Percentiles rank a stretch among this genome's conserved stretches.
Conservation (phyloP, 2,329 filamentous ascomycete genomes). For the Hymenoscyphus occultus region DNA sequence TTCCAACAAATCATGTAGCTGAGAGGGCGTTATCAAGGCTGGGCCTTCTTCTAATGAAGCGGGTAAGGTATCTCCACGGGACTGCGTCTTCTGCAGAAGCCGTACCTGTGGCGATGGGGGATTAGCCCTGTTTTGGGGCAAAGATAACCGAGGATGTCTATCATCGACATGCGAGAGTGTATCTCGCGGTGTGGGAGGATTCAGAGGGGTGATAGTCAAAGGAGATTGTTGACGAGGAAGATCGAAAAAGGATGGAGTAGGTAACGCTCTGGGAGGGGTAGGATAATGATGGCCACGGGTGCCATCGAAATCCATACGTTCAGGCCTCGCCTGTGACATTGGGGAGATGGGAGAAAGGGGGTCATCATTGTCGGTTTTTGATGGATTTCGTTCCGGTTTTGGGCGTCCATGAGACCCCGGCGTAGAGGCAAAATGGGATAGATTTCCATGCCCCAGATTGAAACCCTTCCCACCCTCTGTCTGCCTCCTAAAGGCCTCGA, state of each 20-base stretch:
- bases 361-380: slow-evolving; percentile 23
- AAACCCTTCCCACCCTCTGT: slow-evolving; percentile 62
- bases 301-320: slow-evolving; percentile 42
- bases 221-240: slow-evolving; percentile 49
- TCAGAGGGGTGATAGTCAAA: slow-evolving; percentile 38
- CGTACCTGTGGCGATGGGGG: slow-evolving; percentile 38
- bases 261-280: slow-evolving; percentile 16
- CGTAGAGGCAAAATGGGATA: slow-evolving; percentile 45
- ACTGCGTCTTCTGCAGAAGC: slow-evolving; percentile 27
- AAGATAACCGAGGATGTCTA: slow-evolving; percentile 52
- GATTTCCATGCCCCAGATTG: slow-evolving; percentile 43
- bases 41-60: slow-evolving; percentile 46
- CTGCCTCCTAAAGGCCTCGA: slow-evolving; percentile 73
- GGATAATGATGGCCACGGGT: slow-evolving; percentile 55
- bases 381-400: slow-evolving; percentile 26
- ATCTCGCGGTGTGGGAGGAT: slow-evolving; percentile 27
- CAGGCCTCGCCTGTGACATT: slow-evolving; percentile 22
- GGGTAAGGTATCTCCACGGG: slow-evolving; percentile 53
- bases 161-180: slow-evolving; percentile 42
- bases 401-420: slow-evolving; percentile 25
- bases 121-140: slow-evolving; percentile 48
- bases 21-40: slow-evolving; percentile 50
- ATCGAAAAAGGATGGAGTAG: slow-evolving; percentile 38
- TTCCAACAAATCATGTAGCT: slow-evolving; percentile 56
- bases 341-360: slow-evolving; percentile 22